Conservation (phyloP, 2,329 filamentous ascomycete species). For the Fusarium lyarnte region DNA sequence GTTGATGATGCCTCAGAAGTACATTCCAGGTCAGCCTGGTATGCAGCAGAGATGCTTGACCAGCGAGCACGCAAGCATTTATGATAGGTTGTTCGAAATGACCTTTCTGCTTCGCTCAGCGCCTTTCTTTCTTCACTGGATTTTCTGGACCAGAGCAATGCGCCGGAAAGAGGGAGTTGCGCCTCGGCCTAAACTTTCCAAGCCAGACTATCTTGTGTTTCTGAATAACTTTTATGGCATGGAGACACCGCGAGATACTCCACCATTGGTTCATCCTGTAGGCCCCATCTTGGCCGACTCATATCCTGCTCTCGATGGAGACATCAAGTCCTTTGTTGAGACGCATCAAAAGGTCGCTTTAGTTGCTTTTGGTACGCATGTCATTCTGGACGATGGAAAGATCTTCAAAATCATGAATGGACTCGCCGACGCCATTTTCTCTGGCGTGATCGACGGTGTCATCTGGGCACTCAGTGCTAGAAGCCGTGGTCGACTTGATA, state of each 20-base stretch:
- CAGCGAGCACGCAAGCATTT: not conserved
- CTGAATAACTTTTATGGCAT: constrained; percentile 7
- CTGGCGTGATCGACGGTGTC: not conserved
- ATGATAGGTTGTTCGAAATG: not conserved
- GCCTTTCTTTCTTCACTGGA: not conserved
- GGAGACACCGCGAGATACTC: constrained; percentile 1
- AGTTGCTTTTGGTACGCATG: constrained; percentile 3
- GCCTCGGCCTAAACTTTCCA: not conserved
- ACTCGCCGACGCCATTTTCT: not conserved
- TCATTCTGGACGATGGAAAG: not conserved
- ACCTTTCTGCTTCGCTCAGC: not conserved
- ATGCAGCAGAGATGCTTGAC: constrained; percentile 3
- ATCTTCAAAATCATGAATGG: not conserved
- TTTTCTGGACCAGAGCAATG: not conserved
- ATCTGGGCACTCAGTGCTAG: not conserved
- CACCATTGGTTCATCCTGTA: not conserved
- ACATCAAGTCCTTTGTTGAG: not conserved
- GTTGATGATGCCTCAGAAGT: constrained; percentile 12
- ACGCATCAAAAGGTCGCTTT: not conserved
- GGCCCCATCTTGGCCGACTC: constrained; percentile 1
- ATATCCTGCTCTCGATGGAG: not conserved
- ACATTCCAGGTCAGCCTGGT: not conserved
- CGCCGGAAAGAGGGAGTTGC: not conserved
- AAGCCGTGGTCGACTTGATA: not conserved
- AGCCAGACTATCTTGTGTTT: constrained; percentile 1